Evolutionary conservation across 768 basidiomycete species (phyloP), one percentile per base, ranked within the genome.

Genomic region (Tephrocybe sp.): DNA sequence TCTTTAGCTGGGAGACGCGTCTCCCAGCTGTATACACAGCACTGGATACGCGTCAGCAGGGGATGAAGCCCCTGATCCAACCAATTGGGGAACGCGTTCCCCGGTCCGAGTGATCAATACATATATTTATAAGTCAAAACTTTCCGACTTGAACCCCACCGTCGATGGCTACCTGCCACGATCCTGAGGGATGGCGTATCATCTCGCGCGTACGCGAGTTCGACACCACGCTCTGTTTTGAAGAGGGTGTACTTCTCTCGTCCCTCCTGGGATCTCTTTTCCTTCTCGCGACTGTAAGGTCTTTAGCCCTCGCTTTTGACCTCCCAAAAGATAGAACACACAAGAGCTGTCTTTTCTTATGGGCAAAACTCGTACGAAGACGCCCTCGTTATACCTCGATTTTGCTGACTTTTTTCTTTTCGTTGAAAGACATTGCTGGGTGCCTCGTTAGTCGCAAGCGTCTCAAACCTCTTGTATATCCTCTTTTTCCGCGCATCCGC

Each of bases 211-310:
- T 68, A 0, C 78, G 91, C 47, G 70, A 77, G 12, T 90, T 93
- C 63, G 93, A 95, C 65, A 57, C 85, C 8, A 90, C 92, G 1
- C 78, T 82, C 12, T 96, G 93, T 65, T 90, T 87, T 56, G 87
- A 95, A 59, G 86, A 92, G 56, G 86, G 83, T 12, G 62, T 86
- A 37, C 26, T 94, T 0, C 65, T 92, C 1, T 75, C 88, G 0
- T 53, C 71, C 3, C 60, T 86, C 0, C 71, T 87, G 45, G 70
- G 70, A 1, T 32, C 74, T 7, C 63, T 86, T 45, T 46, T 83
- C 25, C 25, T 83, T 48, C 54, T 73, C 6, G 68, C 73, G 4
- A 61, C 78, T 21, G 45, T 71, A 37, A 73, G 72, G 25, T 68
- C 75, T 18, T 65, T 67, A 25, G 51, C 58, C 10, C 59, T 75